These are phyloP conservation scores for Brassica nigra DNA, from an alignment of 345 rosid genomes.

Conservation along the genomic window DNA sequence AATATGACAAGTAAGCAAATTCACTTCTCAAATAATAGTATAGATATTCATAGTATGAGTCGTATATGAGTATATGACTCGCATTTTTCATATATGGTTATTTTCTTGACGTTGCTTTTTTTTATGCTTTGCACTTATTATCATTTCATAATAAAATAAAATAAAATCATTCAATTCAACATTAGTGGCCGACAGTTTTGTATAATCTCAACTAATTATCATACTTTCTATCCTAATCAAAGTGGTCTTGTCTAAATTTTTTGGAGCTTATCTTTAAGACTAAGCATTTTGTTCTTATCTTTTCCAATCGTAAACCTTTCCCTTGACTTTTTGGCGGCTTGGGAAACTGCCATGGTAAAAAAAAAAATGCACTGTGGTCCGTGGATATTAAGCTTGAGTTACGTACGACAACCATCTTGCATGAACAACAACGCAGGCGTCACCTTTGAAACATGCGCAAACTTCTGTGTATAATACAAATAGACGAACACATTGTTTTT, in stretches of 20 bases:
- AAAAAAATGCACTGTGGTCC: not conserved
- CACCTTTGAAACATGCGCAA: not conserved
- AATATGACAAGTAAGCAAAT: no score
- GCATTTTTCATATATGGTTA: not conserved
- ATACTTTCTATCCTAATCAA: not conserved
- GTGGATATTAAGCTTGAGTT: not conserved
- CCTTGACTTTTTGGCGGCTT: not conserved
- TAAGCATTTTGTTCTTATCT: not conserved
- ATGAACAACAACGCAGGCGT: not conserved
- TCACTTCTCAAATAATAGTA: no score
- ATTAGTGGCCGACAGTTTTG: slow-evolving; percentile 1
- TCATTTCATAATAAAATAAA: not conserved
- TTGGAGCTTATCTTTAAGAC: not conserved
- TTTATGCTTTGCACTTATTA: not conserved
- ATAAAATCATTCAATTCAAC: not conserved
- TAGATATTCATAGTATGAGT: not conserved
- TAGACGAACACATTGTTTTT: not conserved
- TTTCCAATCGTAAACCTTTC: not conserved
- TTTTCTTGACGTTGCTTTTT: not conserved
- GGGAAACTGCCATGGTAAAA: not conserved
- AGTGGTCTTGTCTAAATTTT: not conserved
- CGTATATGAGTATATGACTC: not conserved
- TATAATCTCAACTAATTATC: not conserved
- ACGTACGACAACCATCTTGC: not conserved
- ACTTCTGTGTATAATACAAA: not conserved